Evolutionary conservation across 306 rosid species (phyloP).

Genomic region (Rosa multiflora): DNA sequence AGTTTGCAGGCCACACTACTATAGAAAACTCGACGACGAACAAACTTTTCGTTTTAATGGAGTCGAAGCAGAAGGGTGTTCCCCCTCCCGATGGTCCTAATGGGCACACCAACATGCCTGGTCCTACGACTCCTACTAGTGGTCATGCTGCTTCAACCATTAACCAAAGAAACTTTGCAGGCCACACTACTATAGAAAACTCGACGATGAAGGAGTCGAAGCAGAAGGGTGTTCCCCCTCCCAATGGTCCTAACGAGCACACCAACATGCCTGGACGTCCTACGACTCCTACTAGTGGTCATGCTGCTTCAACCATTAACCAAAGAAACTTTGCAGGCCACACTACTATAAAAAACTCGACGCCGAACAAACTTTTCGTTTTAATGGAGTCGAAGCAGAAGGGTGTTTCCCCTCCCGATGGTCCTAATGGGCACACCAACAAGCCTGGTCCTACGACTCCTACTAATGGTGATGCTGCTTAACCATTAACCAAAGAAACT

Average conservation of each 20-base stretch:
- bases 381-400: background rate
- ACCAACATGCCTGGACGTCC: background rate
- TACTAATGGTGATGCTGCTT: background rate
- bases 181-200: background rate
- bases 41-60: background rate
- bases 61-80: background rate
- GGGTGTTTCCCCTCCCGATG: background rate
- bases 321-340: constrained; percentile 11
- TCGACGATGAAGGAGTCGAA: background rate
- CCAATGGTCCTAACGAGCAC: background rate
- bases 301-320: background rate
- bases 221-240: background rate
- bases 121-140: background rate
- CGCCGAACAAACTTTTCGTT: background rate
- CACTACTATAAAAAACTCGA: background rate
- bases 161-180: constrained; percentile 11
- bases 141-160: background rate
- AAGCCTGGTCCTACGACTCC: background rate
- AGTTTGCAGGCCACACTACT: constrained; percentile 1
- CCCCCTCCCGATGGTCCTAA: background rate
- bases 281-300: background rate
- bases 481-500: background rate
- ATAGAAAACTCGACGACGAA: background rate
- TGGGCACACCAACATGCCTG: background rate
- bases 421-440: background rate